Evolutionary conservation across 306 rosid species (phyloP).

Genomic region (Lithocarpus polystachyus): DNA sequence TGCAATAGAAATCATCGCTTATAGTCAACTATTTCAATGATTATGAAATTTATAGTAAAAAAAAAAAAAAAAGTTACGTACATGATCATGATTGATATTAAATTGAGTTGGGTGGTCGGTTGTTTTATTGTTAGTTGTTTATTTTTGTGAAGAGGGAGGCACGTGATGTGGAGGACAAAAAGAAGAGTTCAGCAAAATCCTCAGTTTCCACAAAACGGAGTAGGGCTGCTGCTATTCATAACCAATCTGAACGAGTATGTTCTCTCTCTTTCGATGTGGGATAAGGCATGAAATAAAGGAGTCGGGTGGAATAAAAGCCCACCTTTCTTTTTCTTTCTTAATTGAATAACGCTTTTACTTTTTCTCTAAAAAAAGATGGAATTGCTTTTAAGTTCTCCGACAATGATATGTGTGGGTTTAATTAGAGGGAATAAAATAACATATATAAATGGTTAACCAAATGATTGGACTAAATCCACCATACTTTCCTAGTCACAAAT

Average conservation of each 20-base stretch:
- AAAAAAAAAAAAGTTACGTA: too few species aligned
- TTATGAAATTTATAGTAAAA: too few species aligned
- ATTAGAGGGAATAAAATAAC: background rate
- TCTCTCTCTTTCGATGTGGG: background rate
- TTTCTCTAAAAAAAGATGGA: background rate
- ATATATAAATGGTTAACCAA: background rate
- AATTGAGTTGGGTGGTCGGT: too few species aligned
- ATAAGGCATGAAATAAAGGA: background rate
- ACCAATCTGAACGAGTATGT: slow-evolving; percentile 90
- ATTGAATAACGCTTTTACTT: background rate
- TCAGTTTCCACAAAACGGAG: slow-evolving; percentile 66
- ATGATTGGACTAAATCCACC: background rate
- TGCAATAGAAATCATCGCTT: too few species aligned
- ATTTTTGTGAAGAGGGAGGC: slow-evolving; percentile 40
- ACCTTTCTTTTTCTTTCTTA: too few species aligned
- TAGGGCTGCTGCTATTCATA: slow-evolving; percentile 86
- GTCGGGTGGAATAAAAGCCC: too few species aligned
- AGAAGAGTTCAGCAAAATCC: slow-evolving; percentile 49
- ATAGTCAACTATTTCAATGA: too few species aligned
- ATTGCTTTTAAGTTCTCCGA: background rate
- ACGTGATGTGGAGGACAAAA: slow-evolving; percentile 39
- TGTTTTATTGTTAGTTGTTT: background rate
- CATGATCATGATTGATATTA: too few species aligned
- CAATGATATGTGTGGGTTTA: background rate
- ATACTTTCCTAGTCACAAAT: background rate